phyloP scores from a whole-genome alignment of 225 moss, liverwort and hornwort genomes.

The Physcomitrium patens region DNA sequence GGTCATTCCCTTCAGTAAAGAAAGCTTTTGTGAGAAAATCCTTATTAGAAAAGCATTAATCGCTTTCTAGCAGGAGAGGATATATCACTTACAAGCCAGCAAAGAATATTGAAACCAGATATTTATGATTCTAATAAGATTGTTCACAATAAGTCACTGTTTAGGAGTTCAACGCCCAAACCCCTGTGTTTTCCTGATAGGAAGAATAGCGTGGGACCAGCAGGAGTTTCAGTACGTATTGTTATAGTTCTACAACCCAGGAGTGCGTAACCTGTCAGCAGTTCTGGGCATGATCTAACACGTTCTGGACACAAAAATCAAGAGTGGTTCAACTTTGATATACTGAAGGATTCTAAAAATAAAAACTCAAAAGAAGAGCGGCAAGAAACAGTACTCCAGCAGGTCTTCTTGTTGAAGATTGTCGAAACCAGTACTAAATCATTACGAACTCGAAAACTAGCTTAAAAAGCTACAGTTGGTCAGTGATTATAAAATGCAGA shows the following conservation, averaged over 20 bases:
- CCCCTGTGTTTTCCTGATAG: too few relatives aligned
- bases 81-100: constrained; percentile 16
- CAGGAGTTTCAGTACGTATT: too few relatives aligned
- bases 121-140: not conserved
- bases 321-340: constrained; percentile 31
- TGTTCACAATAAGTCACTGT: not conserved
- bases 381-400: not conserved
- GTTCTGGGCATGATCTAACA: constrained; percentile 46
- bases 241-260: not conserved
- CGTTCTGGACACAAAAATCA: constrained; percentile 16
- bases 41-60: not conserved
- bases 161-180: constrained; percentile 10
- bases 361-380: constrained; percentile 5
- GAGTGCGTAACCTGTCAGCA: constrained; percentile 9
- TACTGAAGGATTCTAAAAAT: constrained; percentile 4
- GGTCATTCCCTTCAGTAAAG: constrained; percentile 23
- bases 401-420: too few relatives aligned
- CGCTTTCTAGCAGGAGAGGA: not conserved
- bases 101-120: not conserved
- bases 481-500: constrained; percentile 21
- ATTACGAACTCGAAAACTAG: too few relatives aligned
- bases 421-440: too few relatives aligned
- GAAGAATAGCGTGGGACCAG: too few relatives aligned
- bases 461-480: not conserved
- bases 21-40: not conserved